These are phyloP conservation scores for Candida wancherniae DNA, from an alignment of 805 yeast genomes.

Conservation along the genomic window DNA sequence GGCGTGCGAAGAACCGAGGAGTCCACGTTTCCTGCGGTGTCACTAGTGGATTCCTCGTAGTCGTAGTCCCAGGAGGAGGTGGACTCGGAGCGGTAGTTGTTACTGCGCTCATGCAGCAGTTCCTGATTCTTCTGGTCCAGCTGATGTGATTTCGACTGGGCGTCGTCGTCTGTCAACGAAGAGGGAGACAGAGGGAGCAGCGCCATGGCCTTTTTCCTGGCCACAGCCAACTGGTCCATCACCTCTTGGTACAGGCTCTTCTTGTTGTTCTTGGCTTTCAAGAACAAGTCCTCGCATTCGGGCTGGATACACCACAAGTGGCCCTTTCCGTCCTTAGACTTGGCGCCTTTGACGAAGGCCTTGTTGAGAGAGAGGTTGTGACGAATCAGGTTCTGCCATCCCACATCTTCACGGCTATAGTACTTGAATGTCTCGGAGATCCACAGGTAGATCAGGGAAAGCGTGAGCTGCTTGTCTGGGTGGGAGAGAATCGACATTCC, in stretches of 20 bases:
- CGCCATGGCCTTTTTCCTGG: conserved; percentile 3
- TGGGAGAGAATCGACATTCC: conserved; percentile 89
- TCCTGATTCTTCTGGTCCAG: background rate
- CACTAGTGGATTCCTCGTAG: conserved; percentile 1
- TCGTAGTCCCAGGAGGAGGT: conserved; percentile 4
- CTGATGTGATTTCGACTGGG: conserved; percentile 1
- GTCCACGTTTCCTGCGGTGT: conserved; percentile 8
- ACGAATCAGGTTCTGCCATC: conserved; percentile 97
- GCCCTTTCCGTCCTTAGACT: conserved; percentile 86
- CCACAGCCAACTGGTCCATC: conserved; percentile 34
- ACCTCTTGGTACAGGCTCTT: conserved; percentile 39
- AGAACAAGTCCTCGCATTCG: conserved; percentile 79
- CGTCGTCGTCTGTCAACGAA: conserved; percentile 10
- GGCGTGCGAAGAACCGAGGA: conserved; percentile 14
- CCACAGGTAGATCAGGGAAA: conserved; percentile 83
- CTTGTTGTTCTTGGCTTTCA: conserved; percentile 55
- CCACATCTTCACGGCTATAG: conserved; percentile 79
- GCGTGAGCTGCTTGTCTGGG: conserved; percentile 42
- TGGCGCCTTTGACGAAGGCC: conserved; percentile 85
- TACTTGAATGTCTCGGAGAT: conserved; percentile 79
- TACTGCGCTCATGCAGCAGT: background rate
- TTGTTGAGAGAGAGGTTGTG: conserved; percentile 91
- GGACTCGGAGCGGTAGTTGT: background rate
- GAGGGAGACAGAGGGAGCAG: conserved; percentile 16
- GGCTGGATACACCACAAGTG: conserved; percentile 89